phyloP scores from a whole-genome alignment of 2,329 filamentous ascomycete genomes.

The Aspergillus aculeatus region DNA sequence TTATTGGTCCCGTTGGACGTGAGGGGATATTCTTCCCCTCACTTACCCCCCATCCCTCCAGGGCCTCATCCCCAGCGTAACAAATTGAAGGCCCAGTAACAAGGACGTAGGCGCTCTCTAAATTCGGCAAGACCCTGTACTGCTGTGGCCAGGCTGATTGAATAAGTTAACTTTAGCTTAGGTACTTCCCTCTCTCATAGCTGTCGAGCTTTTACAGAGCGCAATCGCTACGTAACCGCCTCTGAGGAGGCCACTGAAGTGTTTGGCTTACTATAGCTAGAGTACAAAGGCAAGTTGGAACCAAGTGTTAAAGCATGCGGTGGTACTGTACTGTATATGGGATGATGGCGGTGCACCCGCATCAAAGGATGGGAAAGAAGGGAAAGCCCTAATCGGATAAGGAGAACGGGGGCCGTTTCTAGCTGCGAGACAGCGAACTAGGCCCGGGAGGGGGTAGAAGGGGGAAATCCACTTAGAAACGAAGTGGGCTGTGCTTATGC shows the following conservation, averaged over 20 bases:
- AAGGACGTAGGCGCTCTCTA: not conserved
- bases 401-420: not conserved
- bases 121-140: not conserved
- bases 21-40: not conserved
- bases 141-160: not conserved
- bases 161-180: not conserved
- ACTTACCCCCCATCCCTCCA: not conserved
- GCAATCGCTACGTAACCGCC: not conserved
- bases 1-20: not conserved
- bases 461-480: not conserved
- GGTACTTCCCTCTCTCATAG: too few relatives aligned
- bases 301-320: too few relatives aligned
- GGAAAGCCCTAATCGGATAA: not conserved
- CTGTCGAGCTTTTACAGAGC: not conserved
- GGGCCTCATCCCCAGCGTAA: not conserved
- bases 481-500: not conserved
- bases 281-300: not conserved
- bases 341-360: not conserved
- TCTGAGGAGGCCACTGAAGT: not conserved
- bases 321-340: not conserved
- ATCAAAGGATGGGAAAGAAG: not conserved
- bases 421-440: not conserved
- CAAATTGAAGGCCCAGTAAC: not conserved
- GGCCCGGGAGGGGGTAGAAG: not conserved
- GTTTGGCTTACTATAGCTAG: not conserved